phyloP scores from a whole-genome alignment of 768 basidiomycete genomes.

The Mycena galopus region DNA sequence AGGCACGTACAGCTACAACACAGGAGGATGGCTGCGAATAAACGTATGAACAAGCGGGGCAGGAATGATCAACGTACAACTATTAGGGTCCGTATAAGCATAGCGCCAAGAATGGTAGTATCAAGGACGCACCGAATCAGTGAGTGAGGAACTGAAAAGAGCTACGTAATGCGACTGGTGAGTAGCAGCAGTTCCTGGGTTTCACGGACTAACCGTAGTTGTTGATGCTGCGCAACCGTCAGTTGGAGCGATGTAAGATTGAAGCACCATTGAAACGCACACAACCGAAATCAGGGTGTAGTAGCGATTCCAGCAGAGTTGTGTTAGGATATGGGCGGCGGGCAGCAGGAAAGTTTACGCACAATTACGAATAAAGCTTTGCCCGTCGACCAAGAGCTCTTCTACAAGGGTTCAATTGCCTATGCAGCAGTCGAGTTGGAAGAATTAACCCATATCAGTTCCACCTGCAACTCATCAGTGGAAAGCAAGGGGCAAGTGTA shows the following conservation, averaged over 20 bases:
- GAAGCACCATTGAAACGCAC: conserved; percentile 49
- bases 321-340: background rate
- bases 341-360: conserved; percentile 32
- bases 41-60: background rate
- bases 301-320: conserved; percentile 64
- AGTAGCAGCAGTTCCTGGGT: conserved; percentile 11
- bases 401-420: conserved; percentile 45
- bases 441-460: conserved; percentile 65
- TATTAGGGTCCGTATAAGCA: conserved; percentile 11
- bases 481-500: background rate
- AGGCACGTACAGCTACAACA: conserved; percentile 48
- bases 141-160: conserved; percentile 57
- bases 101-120: background rate
- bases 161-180: conserved; percentile 41
- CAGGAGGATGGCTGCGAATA: conserved; percentile 19
- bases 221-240: conserved; percentile 56
- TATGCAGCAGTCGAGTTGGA: background rate
- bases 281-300: conserved; percentile 63
- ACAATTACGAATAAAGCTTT: conserved; percentile 69
- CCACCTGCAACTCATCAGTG: conserved; percentile 51
- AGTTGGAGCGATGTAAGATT: background rate
- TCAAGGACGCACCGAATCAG: conserved; percentile 51
- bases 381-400: conserved; percentile 65
- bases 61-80: conserved; percentile 25
- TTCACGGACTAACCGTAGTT: conserved; percentile 59